Conservation (phyloP, 2,329 filamentous ascomycete species). For the Talaromyces sp. region DNA sequence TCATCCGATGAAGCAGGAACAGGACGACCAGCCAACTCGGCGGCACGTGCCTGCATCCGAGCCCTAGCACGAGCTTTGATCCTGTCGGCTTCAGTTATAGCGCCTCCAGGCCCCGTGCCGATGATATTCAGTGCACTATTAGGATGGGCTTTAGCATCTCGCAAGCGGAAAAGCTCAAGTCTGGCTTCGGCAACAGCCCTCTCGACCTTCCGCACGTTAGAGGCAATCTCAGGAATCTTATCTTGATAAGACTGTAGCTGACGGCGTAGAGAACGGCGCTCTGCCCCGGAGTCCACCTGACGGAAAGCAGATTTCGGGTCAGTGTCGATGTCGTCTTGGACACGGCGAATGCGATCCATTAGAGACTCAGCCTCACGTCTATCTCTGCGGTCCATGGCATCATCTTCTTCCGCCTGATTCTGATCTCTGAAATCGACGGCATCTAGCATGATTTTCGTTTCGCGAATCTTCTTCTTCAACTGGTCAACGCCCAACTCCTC, state of each 20-base stretch:
- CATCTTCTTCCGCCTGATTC: constrained; percentile 82
- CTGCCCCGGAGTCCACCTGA: constrained; percentile 77
- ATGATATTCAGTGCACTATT: constrained; percentile 74
- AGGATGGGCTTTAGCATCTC: constrained; percentile 87
- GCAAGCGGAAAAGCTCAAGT: constrained; percentile 86
- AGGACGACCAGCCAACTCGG: constrained; percentile 82
- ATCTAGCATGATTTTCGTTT: constrained; percentile 90
- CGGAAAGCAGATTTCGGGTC: constrained; percentile 72
- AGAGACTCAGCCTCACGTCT: constrained; percentile 88
- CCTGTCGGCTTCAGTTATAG: constrained; percentile 86
- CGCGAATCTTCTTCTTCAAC: constrained; percentile 82
- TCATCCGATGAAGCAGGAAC: constrained; percentile 62
- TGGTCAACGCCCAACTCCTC: constrained; percentile 86
- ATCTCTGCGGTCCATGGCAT: constrained; percentile 83
- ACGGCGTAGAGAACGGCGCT: constrained; percentile 77
- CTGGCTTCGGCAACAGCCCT: constrained; percentile 87
- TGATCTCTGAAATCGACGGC: constrained; percentile 96
- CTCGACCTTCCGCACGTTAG: constrained; percentile 83
- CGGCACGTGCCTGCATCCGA: constrained; percentile 97
- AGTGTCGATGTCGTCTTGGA: constrained; percentile 90
- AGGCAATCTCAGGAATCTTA: constrained; percentile 84
- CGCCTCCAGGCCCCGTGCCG: constrained; percentile 85
- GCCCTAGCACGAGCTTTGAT: constrained; percentile 92
- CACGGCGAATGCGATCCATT: constrained; percentile 81
- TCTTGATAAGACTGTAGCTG: constrained; percentile 86